These are phyloP conservation scores for Dactylellina sp. DNA, from an alignment of 2,329 filamentous ascomycete genomes.

Conservation along the genomic window DNA sequence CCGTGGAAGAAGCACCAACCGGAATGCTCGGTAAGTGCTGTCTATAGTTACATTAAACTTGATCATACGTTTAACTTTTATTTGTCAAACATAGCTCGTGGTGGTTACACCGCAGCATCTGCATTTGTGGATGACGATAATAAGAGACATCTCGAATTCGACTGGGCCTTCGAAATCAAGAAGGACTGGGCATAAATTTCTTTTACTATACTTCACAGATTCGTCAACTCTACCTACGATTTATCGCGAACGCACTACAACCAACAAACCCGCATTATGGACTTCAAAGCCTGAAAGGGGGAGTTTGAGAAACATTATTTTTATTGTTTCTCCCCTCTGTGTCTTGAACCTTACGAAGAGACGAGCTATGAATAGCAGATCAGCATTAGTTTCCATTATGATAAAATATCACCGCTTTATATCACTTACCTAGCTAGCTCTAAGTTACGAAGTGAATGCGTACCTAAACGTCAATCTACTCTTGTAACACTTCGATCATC, in stretches of 20 bases:
- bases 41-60: background rate
- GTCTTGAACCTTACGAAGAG: background rate
- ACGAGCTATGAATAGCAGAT: background rate
- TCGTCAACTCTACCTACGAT: too few relatives aligned
- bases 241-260: too few relatives aligned
- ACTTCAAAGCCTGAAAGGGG: too few relatives aligned
- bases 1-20: slow-evolving; percentile 88
- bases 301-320: too few relatives aligned
- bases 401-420: too few relatives aligned
- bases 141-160: slow-evolving; percentile 87
- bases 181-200: slow-evolving; percentile 79
- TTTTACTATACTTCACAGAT: background rate
- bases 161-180: slow-evolving; percentile 95
- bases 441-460: too few relatives aligned
- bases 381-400: too few relatives aligned
- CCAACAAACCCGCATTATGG: too few relatives aligned
- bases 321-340: background rate
- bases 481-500: too few relatives aligned
- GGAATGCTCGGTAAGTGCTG: slow-evolving; percentile 74
- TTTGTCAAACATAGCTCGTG: slow-evolving; percentile 69
- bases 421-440: too few relatives aligned
- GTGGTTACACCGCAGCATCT: slow-evolving; percentile 88
- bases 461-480: too few relatives aligned
- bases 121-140: slow-evolving; percentile 97
- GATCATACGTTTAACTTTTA: slow-evolving; percentile 1